Percentiles rank a stretch among this genome's conserved stretches.
Conservation (phyloP, 805 yeast species). For the Blastobotrys attinorum region DNA sequence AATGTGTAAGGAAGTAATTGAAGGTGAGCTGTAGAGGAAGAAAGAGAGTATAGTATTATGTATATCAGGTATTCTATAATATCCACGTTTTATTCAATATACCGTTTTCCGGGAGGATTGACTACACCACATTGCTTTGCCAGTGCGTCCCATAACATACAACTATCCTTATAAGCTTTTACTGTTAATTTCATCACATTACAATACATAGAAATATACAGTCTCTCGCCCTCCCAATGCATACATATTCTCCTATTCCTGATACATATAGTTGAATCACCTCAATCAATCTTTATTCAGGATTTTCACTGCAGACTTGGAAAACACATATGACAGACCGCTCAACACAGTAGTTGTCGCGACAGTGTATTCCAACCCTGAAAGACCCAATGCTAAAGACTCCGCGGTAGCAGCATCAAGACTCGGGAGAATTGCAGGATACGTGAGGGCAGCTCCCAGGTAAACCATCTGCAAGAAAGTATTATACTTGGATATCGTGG, state of each 20-base stretch:
- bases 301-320: slow-evolving; percentile 56
- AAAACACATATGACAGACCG: slow-evolving; percentile 69
- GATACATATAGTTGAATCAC: neutral
- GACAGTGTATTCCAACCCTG: slow-evolving; percentile 38
- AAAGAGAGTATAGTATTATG: too few relatives aligned
- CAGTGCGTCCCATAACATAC: too few relatives aligned
- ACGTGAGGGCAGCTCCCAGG: slow-evolving; percentile 54
- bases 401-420: slow-evolving; percentile 17
- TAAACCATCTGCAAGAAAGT: slow-evolving; percentile 91
- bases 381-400: slow-evolving; percentile 20
- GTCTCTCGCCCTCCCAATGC: too few relatives aligned
- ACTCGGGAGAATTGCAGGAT: slow-evolving; percentile 39
- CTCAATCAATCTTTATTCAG: neutral
- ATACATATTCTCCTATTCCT: too few relatives aligned
- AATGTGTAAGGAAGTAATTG: slow-evolving; percentile 16
- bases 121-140: too few relatives aligned
- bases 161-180: too few relatives aligned
- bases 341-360: slow-evolving; percentile 68
- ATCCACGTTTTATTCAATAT: too few relatives aligned
- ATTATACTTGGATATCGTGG: slow-evolving; percentile 75
- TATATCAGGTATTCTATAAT: too few relatives aligned
- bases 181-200: too few relatives aligned
- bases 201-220: too few relatives aligned
- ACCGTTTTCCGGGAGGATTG: too few relatives aligned
- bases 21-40: neutral